These are phyloP conservation scores for Colletotrichum eleusines DNA, from an alignment of 2,329 filamentous ascomycete genomes.

Conservation along the genomic window DNA sequence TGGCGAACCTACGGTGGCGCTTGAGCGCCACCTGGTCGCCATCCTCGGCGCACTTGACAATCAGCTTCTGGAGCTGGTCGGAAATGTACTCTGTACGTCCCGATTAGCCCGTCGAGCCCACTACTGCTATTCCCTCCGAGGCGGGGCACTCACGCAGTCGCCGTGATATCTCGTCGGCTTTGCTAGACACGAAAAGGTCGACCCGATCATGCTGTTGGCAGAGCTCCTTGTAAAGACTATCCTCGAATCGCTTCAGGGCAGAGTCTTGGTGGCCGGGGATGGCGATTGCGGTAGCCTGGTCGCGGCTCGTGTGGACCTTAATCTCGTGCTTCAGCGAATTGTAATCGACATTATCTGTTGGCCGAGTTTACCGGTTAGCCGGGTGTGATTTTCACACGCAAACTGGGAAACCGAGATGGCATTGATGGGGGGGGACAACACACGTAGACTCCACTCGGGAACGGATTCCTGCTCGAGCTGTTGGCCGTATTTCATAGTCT, in stretches of 20 bases:
- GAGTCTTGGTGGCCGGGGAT: slow-evolving; percentile 79
- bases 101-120: slow-evolving; percentile 19
- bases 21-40: slow-evolving; percentile 55
- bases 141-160: slow-evolving; percentile 66
- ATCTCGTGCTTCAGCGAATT: slow-evolving; percentile 88
- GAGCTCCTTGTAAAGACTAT: slow-evolving; percentile 78
- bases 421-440: slow-evolving; percentile 42
- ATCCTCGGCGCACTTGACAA: slow-evolving; percentile 57
- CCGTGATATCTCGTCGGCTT: slow-evolving; percentile 80
- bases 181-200: slow-evolving; percentile 82
- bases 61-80: slow-evolving; percentile 60
- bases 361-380: neutral
- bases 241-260: slow-evolving; percentile 73
- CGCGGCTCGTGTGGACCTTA: slow-evolving; percentile 80
- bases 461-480: slow-evolving; percentile 81
- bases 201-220: slow-evolving; percentile 81
- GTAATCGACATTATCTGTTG: slow-evolving; percentile 86
- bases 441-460: slow-evolving; percentile 84
- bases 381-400: slow-evolving; percentile 9
- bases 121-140: neutral
- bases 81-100: slow-evolving; percentile 60
- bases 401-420: neutral
- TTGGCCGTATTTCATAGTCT: slow-evolving; percentile 80
- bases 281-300: slow-evolving; percentile 76
- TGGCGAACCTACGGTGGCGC: slow-evolving; percentile 64